Base-by-base conservation (phyloP, 2,329 filamentous ascomycete genomes). In the Sarocladiaceae sp. region DNA sequence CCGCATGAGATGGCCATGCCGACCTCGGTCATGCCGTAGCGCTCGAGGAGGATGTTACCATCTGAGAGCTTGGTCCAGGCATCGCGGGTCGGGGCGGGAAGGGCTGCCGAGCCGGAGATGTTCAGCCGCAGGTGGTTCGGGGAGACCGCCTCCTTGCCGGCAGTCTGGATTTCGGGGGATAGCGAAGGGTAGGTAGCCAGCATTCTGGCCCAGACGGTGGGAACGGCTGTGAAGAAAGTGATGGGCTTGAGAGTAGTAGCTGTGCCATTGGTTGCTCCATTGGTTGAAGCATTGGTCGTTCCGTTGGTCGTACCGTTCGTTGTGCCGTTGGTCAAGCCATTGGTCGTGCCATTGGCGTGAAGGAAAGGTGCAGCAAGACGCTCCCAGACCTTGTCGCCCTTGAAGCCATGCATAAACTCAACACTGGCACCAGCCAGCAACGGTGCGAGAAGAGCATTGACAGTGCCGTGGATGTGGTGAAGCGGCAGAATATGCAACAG, bases 21-120 rank as follows among this genome's bases (percentile, higher is more conserved):
- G 1, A 97, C 91, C 73, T 99, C 94, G 4, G 94, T 99, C 94
- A 99, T 97, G 63, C 94, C 94, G 67, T 95, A 99, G 28, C 94
- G 88, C 71, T 99, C 94, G 11, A 99, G 83, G 1, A 99, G 82
- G 15, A 96, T 80, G 64, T 95, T 96, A 42, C 93, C 93, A 47
- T 75, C 72, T 58, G 84, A 90, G n/a, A 97, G 80, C 6, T 84
- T 76, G 22, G 81, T 77, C 92, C 94, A 99, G 31, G 89, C 86
- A 33, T 83, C 74, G 68, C 96, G 96, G 47, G 89, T 85, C 0
- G 93, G 91, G 0, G 90, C 93, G 0, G 94, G 94, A 2, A 99
- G 82, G 3, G 94, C 92, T 2, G 94, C 94, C 1, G 93, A 97
- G 40, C 94, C 94, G 20, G 92, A 97, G 60, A 99, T 97, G 66